phyloP scores from a whole-genome alignment of 169 alveolate genomes.

The Cryptosporidium canis region DNA sequence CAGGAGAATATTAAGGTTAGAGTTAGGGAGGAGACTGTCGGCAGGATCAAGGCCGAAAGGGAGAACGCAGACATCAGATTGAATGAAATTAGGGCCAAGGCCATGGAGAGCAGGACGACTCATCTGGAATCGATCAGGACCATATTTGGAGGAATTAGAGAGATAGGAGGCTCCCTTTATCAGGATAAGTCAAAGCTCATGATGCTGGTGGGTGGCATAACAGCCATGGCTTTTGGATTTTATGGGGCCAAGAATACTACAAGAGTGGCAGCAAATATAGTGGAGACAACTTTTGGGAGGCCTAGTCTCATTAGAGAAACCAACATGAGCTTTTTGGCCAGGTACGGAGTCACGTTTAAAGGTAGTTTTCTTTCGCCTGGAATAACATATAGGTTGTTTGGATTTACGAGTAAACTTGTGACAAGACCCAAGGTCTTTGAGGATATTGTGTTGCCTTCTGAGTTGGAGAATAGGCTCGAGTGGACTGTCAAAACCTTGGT shows the following conservation, averaged over 20 bases:
- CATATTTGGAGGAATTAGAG: conserved; percentile 84
- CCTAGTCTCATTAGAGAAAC: conserved; percentile 82
- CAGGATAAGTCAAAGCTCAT: conserved; percentile 75
- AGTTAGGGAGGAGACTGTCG: conserved; percentile 84
- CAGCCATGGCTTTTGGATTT: conserved; percentile 83
- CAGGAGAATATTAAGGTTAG: conserved; percentile 87
- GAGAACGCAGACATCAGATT: conserved; percentile 83
- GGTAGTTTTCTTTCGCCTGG: conserved; percentile 28
- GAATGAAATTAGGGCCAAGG: conserved; percentile 79
- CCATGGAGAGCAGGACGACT: conserved; percentile 91
- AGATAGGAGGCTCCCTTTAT: conserved; percentile 29
- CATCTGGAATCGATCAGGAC: conserved; percentile 86
- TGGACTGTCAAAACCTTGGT: conserved; percentile 94
- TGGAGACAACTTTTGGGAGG: conserved; percentile 78
- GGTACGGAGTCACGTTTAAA: conserved; percentile 51
- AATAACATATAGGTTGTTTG: conserved; percentile 4
- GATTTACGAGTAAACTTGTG: conserved; percentile 52
- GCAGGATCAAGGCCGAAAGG: conserved; percentile 82
- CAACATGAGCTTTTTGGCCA: conserved; percentile 8
- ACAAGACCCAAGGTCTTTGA: conserved; percentile 79
- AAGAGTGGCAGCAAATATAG: conserved; percentile 74
- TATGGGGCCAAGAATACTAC: conserved; percentile 83
- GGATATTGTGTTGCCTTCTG: conserved; percentile 88
- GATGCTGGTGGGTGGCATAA: conserved; percentile 77
- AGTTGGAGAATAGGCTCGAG: conserved; percentile 86